These are phyloP conservation scores for Dipteronia sinensis DNA, from an alignment of 345 rosid genomes.

Conservation along the genomic window DNA sequence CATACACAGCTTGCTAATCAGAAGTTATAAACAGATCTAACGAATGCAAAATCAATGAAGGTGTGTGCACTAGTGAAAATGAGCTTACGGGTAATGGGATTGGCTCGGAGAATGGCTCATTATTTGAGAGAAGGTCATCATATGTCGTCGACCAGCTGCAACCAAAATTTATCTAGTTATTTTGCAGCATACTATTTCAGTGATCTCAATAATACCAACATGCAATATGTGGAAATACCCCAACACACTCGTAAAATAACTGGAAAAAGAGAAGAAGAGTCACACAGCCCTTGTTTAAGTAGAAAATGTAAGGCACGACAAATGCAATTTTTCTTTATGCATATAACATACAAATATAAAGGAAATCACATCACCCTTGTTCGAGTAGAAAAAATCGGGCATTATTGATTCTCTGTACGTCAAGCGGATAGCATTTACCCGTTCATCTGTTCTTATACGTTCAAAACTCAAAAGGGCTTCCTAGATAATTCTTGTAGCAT, in stretches of 20 bases:
- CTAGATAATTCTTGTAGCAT: background rate
- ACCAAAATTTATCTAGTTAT: conserved; percentile 30
- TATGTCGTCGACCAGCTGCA: conserved; percentile 91
- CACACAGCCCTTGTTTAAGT: background rate
- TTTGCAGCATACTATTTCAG: conserved; percentile 4
- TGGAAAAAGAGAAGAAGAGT: background rate
- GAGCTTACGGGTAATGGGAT: conserved; percentile 83
- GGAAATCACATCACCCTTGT: background rate
- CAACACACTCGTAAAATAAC: background rate
- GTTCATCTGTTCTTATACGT: no score
- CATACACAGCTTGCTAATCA: background rate
- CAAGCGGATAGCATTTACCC: background rate
- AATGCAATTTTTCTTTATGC: background rate
- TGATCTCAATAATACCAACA: background rate
- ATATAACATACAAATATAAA: background rate
- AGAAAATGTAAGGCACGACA: background rate
- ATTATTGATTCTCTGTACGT: background rate
- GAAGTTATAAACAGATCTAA: background rate
- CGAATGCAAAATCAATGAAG: background rate
- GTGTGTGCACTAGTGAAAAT: background rate
- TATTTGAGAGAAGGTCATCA: conserved; percentile 77
- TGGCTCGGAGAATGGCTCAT: conserved; percentile 75
- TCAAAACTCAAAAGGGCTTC: background rate
- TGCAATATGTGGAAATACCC: background rate
- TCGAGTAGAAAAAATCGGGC: background rate